phyloP scores from a whole-genome alignment of 108 stramenopile genomes.

The Aureococcus anophagefferens region DNA sequence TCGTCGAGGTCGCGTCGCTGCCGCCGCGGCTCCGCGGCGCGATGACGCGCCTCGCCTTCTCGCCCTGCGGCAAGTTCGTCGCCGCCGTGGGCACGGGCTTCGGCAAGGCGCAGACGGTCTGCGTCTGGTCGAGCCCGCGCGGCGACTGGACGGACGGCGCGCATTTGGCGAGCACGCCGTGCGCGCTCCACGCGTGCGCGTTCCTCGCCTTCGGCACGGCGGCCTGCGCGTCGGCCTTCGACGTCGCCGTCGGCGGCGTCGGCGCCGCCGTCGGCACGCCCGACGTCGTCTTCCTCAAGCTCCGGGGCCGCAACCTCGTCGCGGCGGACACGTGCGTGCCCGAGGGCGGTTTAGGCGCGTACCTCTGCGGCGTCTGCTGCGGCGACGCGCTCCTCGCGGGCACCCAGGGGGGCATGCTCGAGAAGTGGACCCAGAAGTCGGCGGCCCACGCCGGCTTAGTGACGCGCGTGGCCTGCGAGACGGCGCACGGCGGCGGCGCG shows the following conservation, averaged over 20 bases:
- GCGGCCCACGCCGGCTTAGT: too few species aligned
- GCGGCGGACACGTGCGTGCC: too few species aligned
- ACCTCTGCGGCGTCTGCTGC: too few species aligned
- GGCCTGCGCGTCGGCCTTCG: too few species aligned
- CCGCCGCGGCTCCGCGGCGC: background rate
- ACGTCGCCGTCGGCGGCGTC: background rate
- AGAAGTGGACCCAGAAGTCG: too few species aligned
- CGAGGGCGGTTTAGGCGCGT: too few species aligned
- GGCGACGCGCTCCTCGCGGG: too few species aligned
- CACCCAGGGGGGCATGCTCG: too few species aligned
- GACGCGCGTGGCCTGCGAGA: too few species aligned
- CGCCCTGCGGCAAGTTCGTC: background rate
- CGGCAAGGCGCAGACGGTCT: background rate
- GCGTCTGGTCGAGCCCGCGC: background rate
- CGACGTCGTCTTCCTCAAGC: background rate
- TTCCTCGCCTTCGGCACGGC: background rate
- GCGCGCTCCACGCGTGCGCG: background rate
- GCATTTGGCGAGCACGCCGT: background rate
- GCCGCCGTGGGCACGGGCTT: background rate
- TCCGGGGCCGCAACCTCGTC: background rate
- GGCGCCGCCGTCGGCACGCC: background rate
- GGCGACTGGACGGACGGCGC: background rate
- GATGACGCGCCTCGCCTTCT: background rate
- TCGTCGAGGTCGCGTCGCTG: background rate
- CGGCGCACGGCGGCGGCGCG: too few species aligned